Base-by-base conservation (phyloP, 345 rosid species). In the Salix exigua region DNA sequence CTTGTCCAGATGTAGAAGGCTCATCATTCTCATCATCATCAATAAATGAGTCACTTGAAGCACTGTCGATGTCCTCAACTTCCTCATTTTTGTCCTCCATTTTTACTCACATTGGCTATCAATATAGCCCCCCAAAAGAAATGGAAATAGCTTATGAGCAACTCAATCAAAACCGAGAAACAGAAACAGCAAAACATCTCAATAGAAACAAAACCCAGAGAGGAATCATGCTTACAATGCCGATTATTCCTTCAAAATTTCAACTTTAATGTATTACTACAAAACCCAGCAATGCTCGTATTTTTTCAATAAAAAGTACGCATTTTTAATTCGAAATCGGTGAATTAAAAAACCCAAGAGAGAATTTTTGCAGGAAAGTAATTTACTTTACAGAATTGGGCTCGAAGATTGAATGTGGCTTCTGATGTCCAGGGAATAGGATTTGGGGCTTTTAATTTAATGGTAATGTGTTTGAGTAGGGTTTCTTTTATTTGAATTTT, bases 41-140 rank as follows among this genome's bases (percentile, higher is more conserved):
- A n/a, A 86, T 75, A 71, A 86, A 87, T 77, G 97, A 89, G 84
- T 88, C 90, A 37, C 85, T 79, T 71, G 91, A 88, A 73, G 65
- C 78, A 71, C 83, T 79, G 67, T 75, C 88, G 28, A 74, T 40
- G 78, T 84, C 89, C 77, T 88, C 88, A 79, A 72, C 83, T 77
- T 82, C 83, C 33, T 79, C 78, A 0, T 66, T 80, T 50, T 86
- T 88, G 33, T 75, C 88, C 77, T 88, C 90, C 88, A 89, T 87
- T 55, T 78, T 23, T 64, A 23, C 63, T 58, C 28, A 58, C 28
- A 58, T 46, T 46, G 51, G 51, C 51, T 46, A 12, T 46, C 18
- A 46, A 46, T 46, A 46, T 23, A 58, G 63, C 25, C 16, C 26
- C 63, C 9, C 28, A 14, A 58, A 9, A 0, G n/a, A n/a, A 10